phyloP scores from a whole-genome alignment of 257 asterid species.

The Solanum arcanum region DNA sequence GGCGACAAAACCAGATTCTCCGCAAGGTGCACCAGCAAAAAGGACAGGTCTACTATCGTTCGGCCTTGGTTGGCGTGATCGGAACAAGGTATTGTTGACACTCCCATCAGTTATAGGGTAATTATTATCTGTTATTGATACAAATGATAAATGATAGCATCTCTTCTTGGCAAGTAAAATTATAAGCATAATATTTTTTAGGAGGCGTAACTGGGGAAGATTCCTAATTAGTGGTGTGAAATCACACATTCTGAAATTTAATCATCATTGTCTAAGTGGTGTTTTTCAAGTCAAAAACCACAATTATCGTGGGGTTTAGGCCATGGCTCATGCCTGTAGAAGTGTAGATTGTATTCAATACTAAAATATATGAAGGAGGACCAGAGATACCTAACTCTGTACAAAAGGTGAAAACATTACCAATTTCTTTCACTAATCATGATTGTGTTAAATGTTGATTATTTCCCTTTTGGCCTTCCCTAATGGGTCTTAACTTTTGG shows the following conservation, averaged over 20 bases:
- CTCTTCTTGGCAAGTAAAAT: background rate
- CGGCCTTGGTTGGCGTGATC: slow-evolving; percentile 78
- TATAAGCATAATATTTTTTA: background rate
- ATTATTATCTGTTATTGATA: background rate
- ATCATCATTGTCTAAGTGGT: background rate
- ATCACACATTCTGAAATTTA: background rate
- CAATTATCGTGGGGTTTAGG: background rate
- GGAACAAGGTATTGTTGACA: slow-evolving; percentile 45
- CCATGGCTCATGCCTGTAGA: background rate
- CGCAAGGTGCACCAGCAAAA: slow-evolving; percentile 21
- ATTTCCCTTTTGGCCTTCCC: background rate
- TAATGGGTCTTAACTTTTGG: background rate
- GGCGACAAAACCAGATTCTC: slow-evolving; percentile 22
- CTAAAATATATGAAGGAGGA: background rate
- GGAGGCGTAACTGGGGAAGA: background rate
- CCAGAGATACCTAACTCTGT: background rate
- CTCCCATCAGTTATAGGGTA: background rate
- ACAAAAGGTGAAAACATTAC: background rate
- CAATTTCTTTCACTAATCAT: background rate
- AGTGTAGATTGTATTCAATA: background rate
- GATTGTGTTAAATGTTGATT: background rate
- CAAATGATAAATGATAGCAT: background rate
- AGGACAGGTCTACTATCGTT: slow-evolving; percentile 56
- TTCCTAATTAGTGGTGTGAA: background rate
- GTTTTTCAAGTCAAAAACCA: background rate